Percentiles rank a stretch among this genome's conserved stretches.
Conservation (phyloP, 768 basidiomycete species). For the Fibroporia radiculosa region DNA sequence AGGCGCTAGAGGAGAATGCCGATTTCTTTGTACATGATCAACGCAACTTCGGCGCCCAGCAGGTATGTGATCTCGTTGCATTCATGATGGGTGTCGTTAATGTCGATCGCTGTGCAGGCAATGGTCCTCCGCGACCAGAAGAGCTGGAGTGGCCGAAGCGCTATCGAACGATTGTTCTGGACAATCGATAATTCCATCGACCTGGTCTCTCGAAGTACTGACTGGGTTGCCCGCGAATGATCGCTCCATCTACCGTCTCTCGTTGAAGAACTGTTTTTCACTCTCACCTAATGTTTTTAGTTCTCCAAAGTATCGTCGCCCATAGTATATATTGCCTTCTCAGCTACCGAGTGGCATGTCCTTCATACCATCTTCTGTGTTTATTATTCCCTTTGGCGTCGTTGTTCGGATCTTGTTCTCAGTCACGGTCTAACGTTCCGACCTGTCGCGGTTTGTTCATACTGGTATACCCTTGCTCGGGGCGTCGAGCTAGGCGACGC, state of each 20-base stretch:
- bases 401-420: conserved; percentile 3
- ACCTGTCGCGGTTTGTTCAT: background rate
- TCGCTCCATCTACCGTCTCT: conserved; percentile 2
- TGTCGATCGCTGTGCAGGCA: conserved; percentile 43
- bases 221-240: conserved; percentile 54
- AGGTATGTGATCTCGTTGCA: conserved; percentile 42
- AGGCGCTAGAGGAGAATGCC: conserved; percentile 86
- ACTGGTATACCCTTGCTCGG: background rate
- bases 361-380: conserved; percentile 4
- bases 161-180: conserved; percentile 90
- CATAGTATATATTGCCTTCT: conserved; percentile 4
- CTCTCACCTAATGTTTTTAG: background rate
- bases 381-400: background rate
- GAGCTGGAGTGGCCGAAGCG: conserved; percentile 87
- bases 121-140: conserved; percentile 96
- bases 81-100: background rate
- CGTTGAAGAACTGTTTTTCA: conserved; percentile 1
- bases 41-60: conserved; percentile 94
- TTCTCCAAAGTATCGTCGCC: conserved; percentile 1
- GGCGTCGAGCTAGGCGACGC: background rate
- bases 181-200: conserved; percentile 86
- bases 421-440: background rate
- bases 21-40: conserved; percentile 91
- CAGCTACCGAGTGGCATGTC: background rate
- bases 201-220: conserved; percentile 75